These are phyloP conservation scores for Seiridium unicorne DNA, from an alignment of 2,329 filamentous ascomycete genomes.

Conservation along the genomic window DNA sequence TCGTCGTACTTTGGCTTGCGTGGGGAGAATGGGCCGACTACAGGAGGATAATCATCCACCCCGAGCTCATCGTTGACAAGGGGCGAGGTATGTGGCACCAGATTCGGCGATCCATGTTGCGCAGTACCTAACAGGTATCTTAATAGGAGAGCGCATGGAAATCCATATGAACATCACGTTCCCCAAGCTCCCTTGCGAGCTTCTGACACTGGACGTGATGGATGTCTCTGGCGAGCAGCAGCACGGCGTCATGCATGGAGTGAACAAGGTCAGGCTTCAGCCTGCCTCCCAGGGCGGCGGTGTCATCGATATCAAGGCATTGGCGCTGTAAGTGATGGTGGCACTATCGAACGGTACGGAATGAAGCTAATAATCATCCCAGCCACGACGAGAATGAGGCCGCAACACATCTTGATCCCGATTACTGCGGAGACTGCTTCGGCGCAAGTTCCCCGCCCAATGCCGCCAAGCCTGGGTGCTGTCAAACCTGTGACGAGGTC, in stretches of 20 bases:
- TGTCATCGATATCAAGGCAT: conserved; percentile 67
- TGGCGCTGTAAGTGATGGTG: conserved; percentile 58
- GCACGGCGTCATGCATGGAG: conserved; percentile 86
- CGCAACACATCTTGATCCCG: conserved; percentile 78
- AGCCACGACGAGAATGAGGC: conserved; percentile 68
- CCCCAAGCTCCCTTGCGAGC: conserved; percentile 88
- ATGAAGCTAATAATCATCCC: background rate
- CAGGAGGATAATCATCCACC: conserved; percentile 78
- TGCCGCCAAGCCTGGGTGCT: conserved; percentile 82
- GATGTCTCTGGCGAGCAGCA: conserved; percentile 97
- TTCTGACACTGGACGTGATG: conserved; percentile 97
- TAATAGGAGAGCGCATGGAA: conserved; percentile 90
- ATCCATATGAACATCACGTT: conserved; percentile 98
- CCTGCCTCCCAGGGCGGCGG: conserved; percentile 71
- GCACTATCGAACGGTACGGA: background rate
- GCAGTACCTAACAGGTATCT: conserved; percentile 18
- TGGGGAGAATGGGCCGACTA: conserved; percentile 98
- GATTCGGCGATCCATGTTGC: background rate
- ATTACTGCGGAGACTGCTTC: conserved; percentile 93
- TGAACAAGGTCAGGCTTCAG: conserved; percentile 84
- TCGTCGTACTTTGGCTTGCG: conserved; percentile 84
- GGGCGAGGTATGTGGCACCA: conserved; percentile 67
- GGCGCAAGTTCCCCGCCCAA: conserved; percentile 73
- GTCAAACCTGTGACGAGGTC: conserved; percentile 96
- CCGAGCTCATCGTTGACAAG: conserved; percentile 95